Conservation (phyloP, 306 rosid genomes). For the Mucuna pruriens region DNA sequence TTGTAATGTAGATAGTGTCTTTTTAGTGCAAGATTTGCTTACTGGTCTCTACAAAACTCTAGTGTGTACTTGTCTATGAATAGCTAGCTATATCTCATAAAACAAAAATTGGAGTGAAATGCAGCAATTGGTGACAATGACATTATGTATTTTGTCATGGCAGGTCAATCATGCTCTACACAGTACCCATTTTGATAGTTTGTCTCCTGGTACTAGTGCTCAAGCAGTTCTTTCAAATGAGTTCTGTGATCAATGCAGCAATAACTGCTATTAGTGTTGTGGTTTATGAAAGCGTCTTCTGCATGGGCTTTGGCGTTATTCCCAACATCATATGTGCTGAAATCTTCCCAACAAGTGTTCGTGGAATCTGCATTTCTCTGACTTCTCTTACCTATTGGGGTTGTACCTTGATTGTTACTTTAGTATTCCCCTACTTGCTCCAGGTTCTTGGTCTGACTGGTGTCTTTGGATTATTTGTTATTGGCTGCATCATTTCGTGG, state of each 20-base stretch:
- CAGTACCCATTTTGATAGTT: slow-evolving; percentile 65
- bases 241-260: slow-evolving; percentile 50
- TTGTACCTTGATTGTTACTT: slow-evolving; percentile 62
- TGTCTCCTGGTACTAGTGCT: slow-evolving; percentile 58
- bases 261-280: slow-evolving; percentile 54
- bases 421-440: slow-evolving; percentile 56
- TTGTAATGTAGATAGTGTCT: background rate
- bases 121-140: slow-evolving; percentile 6
- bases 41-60: background rate
- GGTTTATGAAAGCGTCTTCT: slow-evolving; percentile 62
- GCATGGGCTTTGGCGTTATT: slow-evolving; percentile 72
- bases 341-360: slow-evolving; percentile 71
- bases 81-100: slow-evolving; percentile 16
- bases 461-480: slow-evolving; percentile 57
- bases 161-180: slow-evolving; percentile 68
- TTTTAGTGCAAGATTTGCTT: background rate
- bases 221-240: slow-evolving; percentile 42
- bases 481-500: slow-evolving; percentile 64
- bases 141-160: slow-evolving; percentile 33
- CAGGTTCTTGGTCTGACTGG: slow-evolving; percentile 62
- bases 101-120: background rate
- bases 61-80: background rate
- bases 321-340: slow-evolving; percentile 73
- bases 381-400: slow-evolving; percentile 72
- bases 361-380: slow-evolving; percentile 70